Base-by-base conservation (phyloP, 225 moss, liverwort and hornwort genomes). In the Takakia lepidozioides region DNA sequence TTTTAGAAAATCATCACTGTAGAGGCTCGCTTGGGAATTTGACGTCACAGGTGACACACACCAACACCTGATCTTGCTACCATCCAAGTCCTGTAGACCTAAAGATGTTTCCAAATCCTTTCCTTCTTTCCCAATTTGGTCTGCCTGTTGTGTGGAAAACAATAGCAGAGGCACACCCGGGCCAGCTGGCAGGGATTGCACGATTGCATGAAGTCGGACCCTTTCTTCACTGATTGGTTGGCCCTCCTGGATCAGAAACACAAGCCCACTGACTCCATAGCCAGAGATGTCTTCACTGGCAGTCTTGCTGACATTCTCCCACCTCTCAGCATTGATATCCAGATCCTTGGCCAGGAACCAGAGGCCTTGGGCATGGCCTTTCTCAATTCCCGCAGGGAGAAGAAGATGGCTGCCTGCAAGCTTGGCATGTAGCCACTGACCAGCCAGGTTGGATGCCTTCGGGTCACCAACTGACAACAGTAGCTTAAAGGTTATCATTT, bases 101-200 rank as follows among this genome's bases (percentile, higher is more conserved):
- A 91, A 45, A 59, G 58, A 43, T 56, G 30, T 57, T 50, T 73
- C 50, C 61, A 67, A 60, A 61, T 68, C 68, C 70, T 65, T 68
- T 18, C 57, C 70, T 57, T 66, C 70, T 20, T 56, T 62, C 57
- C 54, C 62, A 8, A 51, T 45, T 24, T 63, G 58, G 32, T 52
- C 46, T 48, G 71, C 55, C 44, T 40, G 37, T 29, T 71, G 76
- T 17, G 75, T 65, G 52, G 84, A 85, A 29, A 91, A 46, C 43
- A 98, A 57, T 24, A 98, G 81, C 43, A 91, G 74, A 49, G 98
- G 98, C 39, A 98, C 58, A 48, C 80, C 77, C 17, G 66, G 70
- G 68, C 82, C 90, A 48, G 77, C 76, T 36, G 83, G 69, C 29
- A 98, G 56, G 53, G 45, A 58, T 64, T 75, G 68, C 49, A 88